Percentiles rank a stretch among this genome's conserved stretches.
Evolutionary conservation across 1,284 basidiomycete genomes (phyloP).

Genomic region (Moesziomyces antarcticus): DNA sequence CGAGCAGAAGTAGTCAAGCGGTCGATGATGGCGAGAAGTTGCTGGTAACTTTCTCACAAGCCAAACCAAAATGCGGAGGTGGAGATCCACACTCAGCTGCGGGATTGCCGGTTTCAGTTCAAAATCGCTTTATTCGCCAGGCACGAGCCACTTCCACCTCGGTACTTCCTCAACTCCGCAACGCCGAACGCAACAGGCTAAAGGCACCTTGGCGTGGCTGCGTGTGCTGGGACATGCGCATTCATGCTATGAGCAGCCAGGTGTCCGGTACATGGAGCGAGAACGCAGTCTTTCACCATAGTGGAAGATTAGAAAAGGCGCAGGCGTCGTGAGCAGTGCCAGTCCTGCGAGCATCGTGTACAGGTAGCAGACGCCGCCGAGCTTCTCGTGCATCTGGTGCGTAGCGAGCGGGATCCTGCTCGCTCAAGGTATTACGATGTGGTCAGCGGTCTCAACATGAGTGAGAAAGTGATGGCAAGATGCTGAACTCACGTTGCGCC

Average conservation of each 20-base stretch:
- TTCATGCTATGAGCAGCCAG: no score
- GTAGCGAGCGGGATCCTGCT: slow-evolving; percentile 32
- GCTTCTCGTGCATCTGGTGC: slow-evolving; percentile 32
- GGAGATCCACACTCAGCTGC: no score
- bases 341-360: slow-evolving; percentile 40
- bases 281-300: slow-evolving; percentile 22
- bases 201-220: neutral
- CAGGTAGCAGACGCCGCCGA: slow-evolving; percentile 31
- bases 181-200: neutral
- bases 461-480: neutral
- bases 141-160: neutral
- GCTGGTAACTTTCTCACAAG: neutral
- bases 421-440: neutral
- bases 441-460: no score
- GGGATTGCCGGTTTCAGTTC: slow-evolving; percentile 4
- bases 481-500: slow-evolving; percentile 30
- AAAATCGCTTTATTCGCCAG: neutral
- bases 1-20: no score
- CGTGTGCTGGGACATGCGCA: no score
- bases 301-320: slow-evolving; percentile 18
- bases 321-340: slow-evolving; percentile 23
- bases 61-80: neutral
- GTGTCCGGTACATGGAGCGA: slow-evolving; percentile 22
- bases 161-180: neutral
- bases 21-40: neutral